These are phyloP conservation scores for Rhizoclosmatium globosum DNA, from an alignment of 192 early-diverging fungal species.

Conservation along the genomic window DNA sequence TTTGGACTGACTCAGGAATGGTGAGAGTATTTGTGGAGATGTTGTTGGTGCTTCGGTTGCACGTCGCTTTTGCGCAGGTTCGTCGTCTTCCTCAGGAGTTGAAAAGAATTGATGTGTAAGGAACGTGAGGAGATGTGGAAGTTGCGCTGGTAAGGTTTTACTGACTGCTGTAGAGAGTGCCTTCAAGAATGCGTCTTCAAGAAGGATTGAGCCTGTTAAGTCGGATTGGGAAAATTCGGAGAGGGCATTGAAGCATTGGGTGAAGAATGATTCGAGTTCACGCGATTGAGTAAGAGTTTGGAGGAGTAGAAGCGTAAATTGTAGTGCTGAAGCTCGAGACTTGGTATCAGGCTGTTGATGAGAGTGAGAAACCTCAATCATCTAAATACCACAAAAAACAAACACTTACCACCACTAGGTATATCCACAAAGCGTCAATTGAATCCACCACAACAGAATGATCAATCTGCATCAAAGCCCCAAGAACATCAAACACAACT, in stretches of 20 bases:
- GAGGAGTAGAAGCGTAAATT: constrained; percentile 11
- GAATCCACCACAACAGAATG: constrained; percentile 16
- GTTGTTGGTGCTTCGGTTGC: not conserved
- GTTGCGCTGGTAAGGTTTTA: constrained; percentile 25
- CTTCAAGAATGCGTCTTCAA: not conserved
- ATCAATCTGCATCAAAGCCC: constrained; percentile 18
- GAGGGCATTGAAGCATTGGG: constrained; percentile 1
- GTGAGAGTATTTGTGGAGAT: not conserved
- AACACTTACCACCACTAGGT: constrained; percentile 4
- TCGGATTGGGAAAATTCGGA: not conserved
- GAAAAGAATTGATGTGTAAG: not conserved
- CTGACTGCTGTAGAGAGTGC: constrained; percentile 3
- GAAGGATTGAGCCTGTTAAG: not conserved
- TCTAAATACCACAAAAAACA: not conserved
- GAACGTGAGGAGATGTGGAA: constrained; percentile 7
- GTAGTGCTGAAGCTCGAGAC: constrained; percentile 9
- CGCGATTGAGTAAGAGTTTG: constrained; percentile 21
- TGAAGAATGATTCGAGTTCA: constrained; percentile 18
- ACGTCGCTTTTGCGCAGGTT: too few relatives aligned
- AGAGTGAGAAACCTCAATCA: not conserved
- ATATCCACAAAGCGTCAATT: not conserved
- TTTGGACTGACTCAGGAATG: not conserved
- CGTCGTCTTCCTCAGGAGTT: not conserved
- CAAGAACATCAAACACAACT: constrained; percentile 4
- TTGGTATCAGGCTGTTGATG: not conserved